Percentiles rank a stretch among this genome's conserved stretches.
Conservation (phyloP, 495 filamentous ascomycete genomes). For the Cercophora samala region DNA sequence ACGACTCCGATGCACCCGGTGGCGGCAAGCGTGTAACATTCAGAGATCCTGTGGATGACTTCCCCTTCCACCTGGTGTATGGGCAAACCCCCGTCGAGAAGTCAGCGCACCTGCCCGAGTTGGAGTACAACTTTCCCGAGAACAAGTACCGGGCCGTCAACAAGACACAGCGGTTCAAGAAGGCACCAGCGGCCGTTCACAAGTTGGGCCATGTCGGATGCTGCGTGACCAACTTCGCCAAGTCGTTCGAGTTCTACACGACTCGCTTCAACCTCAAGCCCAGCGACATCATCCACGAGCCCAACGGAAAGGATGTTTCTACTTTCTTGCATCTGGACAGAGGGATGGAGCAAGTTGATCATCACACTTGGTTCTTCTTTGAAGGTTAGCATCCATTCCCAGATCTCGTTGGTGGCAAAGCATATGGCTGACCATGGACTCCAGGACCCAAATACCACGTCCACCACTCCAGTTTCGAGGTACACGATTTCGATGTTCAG, state of each 20-base stretch:
- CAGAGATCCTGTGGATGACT: constrained; percentile 51
- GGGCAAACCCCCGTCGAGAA: constrained; percentile 41
- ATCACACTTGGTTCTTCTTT: constrained; percentile 64
- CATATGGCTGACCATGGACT: constrained; percentile 10
- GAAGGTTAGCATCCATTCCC: constrained; percentile 9
- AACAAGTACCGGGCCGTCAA: constrained; percentile 40
- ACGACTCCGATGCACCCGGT: constrained; percentile 50
- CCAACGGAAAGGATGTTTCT: constrained; percentile 44
- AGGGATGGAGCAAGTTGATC: constrained; percentile 57
- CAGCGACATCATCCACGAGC: constrained; percentile 44
- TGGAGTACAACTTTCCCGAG: constrained; percentile 40
- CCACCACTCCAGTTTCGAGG: constrained; percentile 68
- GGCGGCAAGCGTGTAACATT: constrained; percentile 54
- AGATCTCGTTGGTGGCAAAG: neutral
- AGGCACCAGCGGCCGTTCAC: constrained; percentile 60
- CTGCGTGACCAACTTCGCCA: constrained; percentile 53
- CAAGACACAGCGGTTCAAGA: constrained; percentile 46
- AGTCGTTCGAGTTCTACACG: constrained; percentile 57
- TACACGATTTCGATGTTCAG: constrained; percentile 68
- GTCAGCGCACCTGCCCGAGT: constrained; percentile 36
- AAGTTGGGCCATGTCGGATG: constrained; percentile 69
- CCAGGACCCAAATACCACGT: constrained; percentile 48
- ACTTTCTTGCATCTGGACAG: constrained; percentile 61
- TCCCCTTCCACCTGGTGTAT: constrained; percentile 51
- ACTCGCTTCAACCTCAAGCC: constrained; percentile 61